Evolutionary conservation across 768 basidiomycete genomes (phyloP).

Genomic region (Lentinus brumalis): DNA sequence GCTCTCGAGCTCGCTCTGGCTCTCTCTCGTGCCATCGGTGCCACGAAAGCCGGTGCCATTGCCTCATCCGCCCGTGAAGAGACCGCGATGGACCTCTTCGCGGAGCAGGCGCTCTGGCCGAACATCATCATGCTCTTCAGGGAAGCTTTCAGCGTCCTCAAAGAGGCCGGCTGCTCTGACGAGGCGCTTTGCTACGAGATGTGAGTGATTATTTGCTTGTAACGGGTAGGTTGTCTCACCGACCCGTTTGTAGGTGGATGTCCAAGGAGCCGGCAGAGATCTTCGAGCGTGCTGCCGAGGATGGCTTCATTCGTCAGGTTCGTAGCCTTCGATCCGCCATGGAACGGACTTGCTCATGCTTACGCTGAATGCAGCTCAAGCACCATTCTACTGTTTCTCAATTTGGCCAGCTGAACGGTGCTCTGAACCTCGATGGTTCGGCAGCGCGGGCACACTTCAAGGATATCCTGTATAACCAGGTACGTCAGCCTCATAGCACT

Average conservation of each 20-base stretch:
- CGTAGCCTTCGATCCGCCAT: constrained; percentile 5
- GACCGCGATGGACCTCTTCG: constrained; percentile 65
- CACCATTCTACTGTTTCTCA: constrained; percentile 64
- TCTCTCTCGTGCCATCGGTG: constrained; percentile 58
- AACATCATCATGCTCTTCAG: constrained; percentile 67
- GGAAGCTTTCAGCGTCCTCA: constrained; percentile 61
- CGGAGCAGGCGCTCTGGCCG: constrained; percentile 68
- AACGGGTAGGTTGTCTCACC: neutral
- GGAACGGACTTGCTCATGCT: neutral
- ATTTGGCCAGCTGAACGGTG: constrained; percentile 61
- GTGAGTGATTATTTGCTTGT: constrained; percentile 34
- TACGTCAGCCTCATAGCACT: constrained; percentile 6
- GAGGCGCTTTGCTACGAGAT: constrained; percentile 69
- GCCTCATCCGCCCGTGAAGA: constrained; percentile 64
- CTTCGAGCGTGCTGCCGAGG: constrained; percentile 67
- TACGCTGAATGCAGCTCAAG: constrained; percentile 45
- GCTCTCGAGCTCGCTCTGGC: constrained; percentile 52
- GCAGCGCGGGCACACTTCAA: constrained; percentile 53
- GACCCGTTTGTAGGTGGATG: constrained; percentile 55
- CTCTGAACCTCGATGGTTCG: constrained; percentile 56
- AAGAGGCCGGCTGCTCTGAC: constrained; percentile 66
- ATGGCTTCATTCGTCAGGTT: constrained; percentile 62
- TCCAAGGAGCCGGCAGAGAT: constrained; percentile 72
- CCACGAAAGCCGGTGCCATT: constrained; percentile 64
- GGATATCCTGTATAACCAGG: constrained; percentile 60